Evolutionary conservation across 345 rosid genomes (phyloP), one percentile per base, ranked within the genome.

Genomic region (Ailanthus altissimus): DNA sequence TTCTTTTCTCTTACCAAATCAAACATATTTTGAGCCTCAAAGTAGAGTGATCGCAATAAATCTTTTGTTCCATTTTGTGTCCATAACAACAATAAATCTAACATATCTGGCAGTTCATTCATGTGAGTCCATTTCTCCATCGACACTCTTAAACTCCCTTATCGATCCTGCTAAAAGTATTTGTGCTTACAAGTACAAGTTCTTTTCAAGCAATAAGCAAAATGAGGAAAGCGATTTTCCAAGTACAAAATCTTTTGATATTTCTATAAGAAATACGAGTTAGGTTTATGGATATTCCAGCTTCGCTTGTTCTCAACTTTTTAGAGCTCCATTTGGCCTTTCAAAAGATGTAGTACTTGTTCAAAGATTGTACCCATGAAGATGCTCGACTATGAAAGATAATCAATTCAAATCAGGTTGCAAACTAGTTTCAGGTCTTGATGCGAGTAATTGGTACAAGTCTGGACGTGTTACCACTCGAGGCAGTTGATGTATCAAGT

Each of bases 321-420:
- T 89, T 93, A 9, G 97, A 92, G 92, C 89, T 94, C 57, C 93
- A 92, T 54, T 67, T 89, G 77, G 71, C 85, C 40, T 78, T 92
- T 77, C 94, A 91, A 84, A 90, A 87, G 83, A 67, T 94, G 21
- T 82, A 58, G 21, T 86, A 61, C 80, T 82, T 91, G 57, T 57
- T 92, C 25, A 87, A 91, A 56, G 97, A 92, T 77, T 91, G 92
- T 81, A 81, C 84, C 12, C 75, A 87, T 36, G 90, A 87, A 10
- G 94, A 90, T 62, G 90, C 92, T 56, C 83, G 90, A 47, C 28
- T 83, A 5, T 91, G 87, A 80, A 89, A 88, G 86, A 80, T 90
- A 77, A 81, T 84, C 81, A 90, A 88, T 56, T 86, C 91, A 36
- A 91, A 82, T 23, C 82, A 64, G 75, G 91, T 89, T 42, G 85